Evolutionary conservation across 441 rosid genomes (phyloP).

Genomic region (Gossypium lobatum): DNA sequence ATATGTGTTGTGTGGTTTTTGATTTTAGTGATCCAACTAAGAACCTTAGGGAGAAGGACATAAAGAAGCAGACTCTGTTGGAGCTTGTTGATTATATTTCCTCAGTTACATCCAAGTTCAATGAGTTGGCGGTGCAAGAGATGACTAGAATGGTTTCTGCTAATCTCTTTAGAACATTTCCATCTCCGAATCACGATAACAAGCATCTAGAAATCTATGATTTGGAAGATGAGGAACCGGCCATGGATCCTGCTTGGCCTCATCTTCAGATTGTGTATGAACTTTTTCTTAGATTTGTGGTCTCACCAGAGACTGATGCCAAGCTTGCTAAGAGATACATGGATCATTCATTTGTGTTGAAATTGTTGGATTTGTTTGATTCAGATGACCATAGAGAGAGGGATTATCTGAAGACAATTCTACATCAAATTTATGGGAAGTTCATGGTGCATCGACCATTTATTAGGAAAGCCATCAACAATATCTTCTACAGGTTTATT

Average conservation of each 20-base stretch:
- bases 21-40: slow-evolving; percentile 64
- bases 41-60: slow-evolving; percentile 75
- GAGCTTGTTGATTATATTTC: slow-evolving; percentile 80
- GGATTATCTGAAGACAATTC: slow-evolving; percentile 77
- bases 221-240: slow-evolving; percentile 69
- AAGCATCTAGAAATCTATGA: slow-evolving; percentile 51
- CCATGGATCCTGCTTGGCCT: slow-evolving; percentile 70
- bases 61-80: slow-evolving; percentile 67
- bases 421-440: slow-evolving; percentile 71
- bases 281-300: slow-evolving; percentile 72
- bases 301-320: slow-evolving; percentile 73
- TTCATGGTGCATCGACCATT: slow-evolving; percentile 83
- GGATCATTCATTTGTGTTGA: slow-evolving; percentile 81
- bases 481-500: slow-evolving; percentile 60
- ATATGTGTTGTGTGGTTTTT: slow-evolving; percentile 61
- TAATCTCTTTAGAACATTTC: slow-evolving; percentile 68
- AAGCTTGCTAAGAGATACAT: slow-evolving; percentile 80
- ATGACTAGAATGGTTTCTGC: slow-evolving; percentile 55
- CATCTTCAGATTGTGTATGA: slow-evolving; percentile 81
- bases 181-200: slow-evolving; percentile 45
- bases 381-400: slow-evolving; percentile 88
- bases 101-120: slow-evolving; percentile 52
- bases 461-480: slow-evolving; percentile 70
- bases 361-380: slow-evolving; percentile 71
- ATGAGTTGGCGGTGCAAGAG: slow-evolving; percentile 71